Conservation (phyloP, 768 basidiomycete species). For the Naganishia onofrii region DNA sequence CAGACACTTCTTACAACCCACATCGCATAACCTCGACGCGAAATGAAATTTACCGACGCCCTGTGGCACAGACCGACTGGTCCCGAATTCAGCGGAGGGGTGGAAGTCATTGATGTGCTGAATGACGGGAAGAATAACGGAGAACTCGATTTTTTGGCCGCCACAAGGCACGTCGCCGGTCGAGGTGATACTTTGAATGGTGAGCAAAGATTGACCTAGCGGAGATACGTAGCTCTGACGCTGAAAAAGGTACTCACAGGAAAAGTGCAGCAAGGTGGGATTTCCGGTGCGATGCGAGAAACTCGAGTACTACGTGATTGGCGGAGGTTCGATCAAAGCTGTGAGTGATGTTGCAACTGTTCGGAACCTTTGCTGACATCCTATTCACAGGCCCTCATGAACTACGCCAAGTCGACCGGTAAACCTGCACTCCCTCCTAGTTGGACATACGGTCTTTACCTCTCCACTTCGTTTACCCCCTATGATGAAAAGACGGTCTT, state of each 20-base stretch:
- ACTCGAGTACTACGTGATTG: slow-evolving; percentile 70
- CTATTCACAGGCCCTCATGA: slow-evolving; percentile 2
- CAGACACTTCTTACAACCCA: not conserved
- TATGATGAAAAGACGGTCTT: slow-evolving; percentile 66
- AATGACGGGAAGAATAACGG: slow-evolving; percentile 48
- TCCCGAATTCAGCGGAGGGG: slow-evolving; percentile 62
- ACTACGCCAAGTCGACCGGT: slow-evolving; percentile 32
- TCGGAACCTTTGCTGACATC: slow-evolving; percentile 35
- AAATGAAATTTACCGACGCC: slow-evolving; percentile 28
- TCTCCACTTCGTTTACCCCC: slow-evolving; percentile 71
- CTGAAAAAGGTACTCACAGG: slow-evolving; percentile 60
- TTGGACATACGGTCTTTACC: slow-evolving; percentile 76
- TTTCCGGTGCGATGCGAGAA: slow-evolving; percentile 63
- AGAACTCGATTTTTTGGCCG: slow-evolving; percentile 61
- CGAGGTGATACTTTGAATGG: slow-evolving; percentile 54
- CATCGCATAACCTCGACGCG: not conserved
- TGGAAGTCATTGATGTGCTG: slow-evolving; percentile 61
- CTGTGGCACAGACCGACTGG: slow-evolving; percentile 54
- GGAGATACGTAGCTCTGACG: slow-evolving; percentile 55
- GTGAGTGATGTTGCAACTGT: slow-evolving; percentile 52
- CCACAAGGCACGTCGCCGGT: slow-evolving; percentile 47
- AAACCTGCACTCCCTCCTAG: slow-evolving; percentile 58
- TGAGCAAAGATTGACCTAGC: slow-evolving; percentile 12
- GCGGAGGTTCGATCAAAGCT: slow-evolving; percentile 66
- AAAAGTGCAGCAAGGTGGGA: slow-evolving; percentile 55